Percentiles rank a stretch among this genome's conserved stretches.
These are phyloP conservation scores for Bruguiera sexangula DNA, from an alignment of 345 rosid genomes.

Conservation along the genomic window DNA sequence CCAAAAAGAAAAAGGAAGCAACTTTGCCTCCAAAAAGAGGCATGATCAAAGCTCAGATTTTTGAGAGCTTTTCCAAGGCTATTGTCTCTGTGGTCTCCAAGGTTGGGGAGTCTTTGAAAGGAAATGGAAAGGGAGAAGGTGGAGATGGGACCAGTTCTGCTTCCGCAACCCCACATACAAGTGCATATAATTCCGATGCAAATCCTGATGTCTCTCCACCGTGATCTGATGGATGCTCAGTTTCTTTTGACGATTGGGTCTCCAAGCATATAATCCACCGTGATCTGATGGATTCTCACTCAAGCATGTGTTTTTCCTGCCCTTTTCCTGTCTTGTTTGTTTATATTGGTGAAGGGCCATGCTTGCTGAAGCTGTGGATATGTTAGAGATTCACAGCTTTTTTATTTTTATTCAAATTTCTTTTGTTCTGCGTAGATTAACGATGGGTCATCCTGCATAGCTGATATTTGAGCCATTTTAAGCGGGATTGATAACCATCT, in stretches of 20 bases:
- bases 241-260: not conserved
- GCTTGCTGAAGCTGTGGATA: not conserved
- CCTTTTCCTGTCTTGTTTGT: not conserved
- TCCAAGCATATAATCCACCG: not conserved
- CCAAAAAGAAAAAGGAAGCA: not conserved
- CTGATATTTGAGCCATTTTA: not conserved
- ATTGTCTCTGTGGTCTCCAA: slow-evolving; percentile 5
- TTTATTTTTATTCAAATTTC: not conserved
- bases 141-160: slow-evolving; percentile 9
- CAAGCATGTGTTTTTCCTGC: too few species aligned
- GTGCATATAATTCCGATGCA: slow-evolving; percentile 13
- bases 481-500: slow-evolving; percentile 2
- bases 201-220: slow-evolving; percentile 6
- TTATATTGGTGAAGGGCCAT: not conserved
- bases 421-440: not conserved
- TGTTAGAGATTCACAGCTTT: not conserved
- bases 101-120: slow-evolving; percentile 6
- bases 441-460: not conserved
- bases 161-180: slow-evolving; percentile 20
- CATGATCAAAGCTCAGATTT: slow-evolving; percentile 37
- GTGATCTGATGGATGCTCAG: not conserved
- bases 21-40: slow-evolving; percentile 38
- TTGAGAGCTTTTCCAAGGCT: slow-evolving; percentile 18
- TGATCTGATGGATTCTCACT: too few species aligned
- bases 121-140: not conserved